These are phyloP conservation scores for Mortierella sp. DNA, from an alignment of 371 early-diverging fungal species.

Conservation along the genomic window DNA sequence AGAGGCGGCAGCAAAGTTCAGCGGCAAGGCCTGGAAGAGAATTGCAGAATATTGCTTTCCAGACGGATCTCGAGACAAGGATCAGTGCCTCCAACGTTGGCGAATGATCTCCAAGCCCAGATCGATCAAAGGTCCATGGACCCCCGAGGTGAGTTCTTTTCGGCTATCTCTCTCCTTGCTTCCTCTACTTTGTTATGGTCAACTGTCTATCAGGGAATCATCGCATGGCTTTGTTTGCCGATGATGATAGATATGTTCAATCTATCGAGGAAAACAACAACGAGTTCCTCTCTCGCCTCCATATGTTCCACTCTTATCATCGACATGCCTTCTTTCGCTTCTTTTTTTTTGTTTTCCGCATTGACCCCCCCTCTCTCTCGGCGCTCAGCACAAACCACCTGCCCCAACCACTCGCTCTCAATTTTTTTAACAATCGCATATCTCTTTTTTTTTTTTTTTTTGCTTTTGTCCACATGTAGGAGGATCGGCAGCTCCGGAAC, in stretches of 20 bases:
- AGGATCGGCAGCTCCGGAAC: constrained; percentile 49
- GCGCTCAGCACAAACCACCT: not conserved
- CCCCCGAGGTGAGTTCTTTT: constrained; percentile 44
- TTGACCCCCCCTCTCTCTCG: not conserved
- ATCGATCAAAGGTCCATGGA: constrained; percentile 61
- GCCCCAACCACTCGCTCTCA: not conserved
- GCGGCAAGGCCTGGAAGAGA: constrained; percentile 56
- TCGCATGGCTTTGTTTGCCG: not conserved
- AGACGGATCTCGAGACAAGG: constrained; percentile 47
- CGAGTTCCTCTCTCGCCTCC: not conserved
- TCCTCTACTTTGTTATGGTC: too few species aligned
- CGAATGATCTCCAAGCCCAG: constrained; percentile 56
- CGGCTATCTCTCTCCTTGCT: not conserved
- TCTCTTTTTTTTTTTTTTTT: not conserved
- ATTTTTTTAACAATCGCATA: not conserved
- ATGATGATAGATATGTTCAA: not conserved
- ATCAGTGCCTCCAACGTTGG: constrained; percentile 57
- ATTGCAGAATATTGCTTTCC: constrained; percentile 53
- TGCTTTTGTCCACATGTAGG: too few species aligned
- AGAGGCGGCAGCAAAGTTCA: constrained; percentile 49
- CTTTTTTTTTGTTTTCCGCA: not conserved
- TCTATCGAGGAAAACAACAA: not conserved
- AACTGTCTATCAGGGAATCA: not conserved
- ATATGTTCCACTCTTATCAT: not conserved
- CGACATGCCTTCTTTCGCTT: not conserved